Base-by-base conservation (phyloP, 1,139 yeast species). In the Komagataea norvegica region DNA sequence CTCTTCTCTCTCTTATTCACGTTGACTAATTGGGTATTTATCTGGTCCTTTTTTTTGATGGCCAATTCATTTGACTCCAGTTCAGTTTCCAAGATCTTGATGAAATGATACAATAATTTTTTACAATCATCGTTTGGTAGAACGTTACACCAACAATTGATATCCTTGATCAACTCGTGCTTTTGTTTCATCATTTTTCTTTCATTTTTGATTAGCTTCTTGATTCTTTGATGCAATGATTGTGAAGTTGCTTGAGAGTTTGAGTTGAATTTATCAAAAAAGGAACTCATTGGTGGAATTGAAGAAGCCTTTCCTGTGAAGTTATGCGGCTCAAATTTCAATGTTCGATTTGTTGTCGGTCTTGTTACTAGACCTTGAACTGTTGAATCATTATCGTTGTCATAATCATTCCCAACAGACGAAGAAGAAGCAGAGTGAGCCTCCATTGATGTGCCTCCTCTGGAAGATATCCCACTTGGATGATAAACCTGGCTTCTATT, bases 1-100 rank as follows among this genome's bases (percentile, higher is more conserved):
- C 74, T 69, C 45, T 58, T 62, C 54, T 77, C 84, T 42, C 82
- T 61, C 43, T 72, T 72, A 33, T 67, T 59, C 3, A 77, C 74
- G 38, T 66, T 67, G 5, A 57, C 54, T 34, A 77, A 56, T 40
- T 69, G 70, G 15, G 64, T 50, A 37, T 63, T 65, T 29, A 74
- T 55, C 36, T 55, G 61, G 31, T 68, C 74, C 41, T 69, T 56
- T 44, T 62, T 68, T 37, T 71, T 68, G 20, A 62, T 54, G 25
- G 62, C 37, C 14, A 57, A 56, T 10, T 60, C 62, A 27, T 55
- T 56, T n/a, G 60, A 45, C 11, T 58, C 57, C 14, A 60, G 48
- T 42, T 72, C 72, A n/a, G 54, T 41, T 15, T 61, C 62, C 4
- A 71, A 48, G 9, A 72, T 52, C 25, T 57, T 55, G 26, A 64